Evolutionary conservation across 148 eudicot species (phyloP), one percentile per base, ranked within the genome.

Genomic region (Simmondsia chinensis): DNA sequence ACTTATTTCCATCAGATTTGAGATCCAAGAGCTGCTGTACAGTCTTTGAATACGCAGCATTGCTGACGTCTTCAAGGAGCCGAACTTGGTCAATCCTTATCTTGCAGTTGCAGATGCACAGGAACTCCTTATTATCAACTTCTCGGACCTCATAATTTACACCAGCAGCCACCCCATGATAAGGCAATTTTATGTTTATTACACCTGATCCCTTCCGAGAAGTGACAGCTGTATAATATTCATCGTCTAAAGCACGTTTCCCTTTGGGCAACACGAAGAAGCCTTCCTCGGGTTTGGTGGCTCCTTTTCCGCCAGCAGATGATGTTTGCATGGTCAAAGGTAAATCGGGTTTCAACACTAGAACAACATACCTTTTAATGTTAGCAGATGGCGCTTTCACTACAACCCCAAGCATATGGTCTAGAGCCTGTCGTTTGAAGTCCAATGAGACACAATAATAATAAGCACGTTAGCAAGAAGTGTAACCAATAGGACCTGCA

Each of bases 351-450:
- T 74, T 91, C 61, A 91, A 47, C 41, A 91, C 77, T 32, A 91
- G 55, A 49, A 79, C 69, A 25, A 86, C 46, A 73, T 82, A 72
- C 44, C 68, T 74, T 59, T 75, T 86, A 17, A 22, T 51, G 59
- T 41, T 68, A 38, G 63, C 69, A 24, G 86, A 69, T 60, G 83
- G 72, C 47, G 71, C 52, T 75, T 91, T 86, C 34, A 86, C 50
- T 20, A 91, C 62, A 59, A 77, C 83, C 31, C 94, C 99, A 27
- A 91, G 89, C 60, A 82, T 71, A 70, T 91, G 99, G 55, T 86
- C 83, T 72, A 61, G 83, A 49, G 61, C 71, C 99, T 91, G 79
- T 30, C 57, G 56, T 63, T 60, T 33, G 35, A 29, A 22, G 38
- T 53, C 35, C 50, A 15, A 32, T 26, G 57, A 41, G 25, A 26